Percentiles rank a stretch among this genome's conserved stretches.
These are phyloP conservation scores for Naganishia kalamii DNA, from an alignment of 768 basidiomycete genomes.

Conservation along the genomic window DNA sequence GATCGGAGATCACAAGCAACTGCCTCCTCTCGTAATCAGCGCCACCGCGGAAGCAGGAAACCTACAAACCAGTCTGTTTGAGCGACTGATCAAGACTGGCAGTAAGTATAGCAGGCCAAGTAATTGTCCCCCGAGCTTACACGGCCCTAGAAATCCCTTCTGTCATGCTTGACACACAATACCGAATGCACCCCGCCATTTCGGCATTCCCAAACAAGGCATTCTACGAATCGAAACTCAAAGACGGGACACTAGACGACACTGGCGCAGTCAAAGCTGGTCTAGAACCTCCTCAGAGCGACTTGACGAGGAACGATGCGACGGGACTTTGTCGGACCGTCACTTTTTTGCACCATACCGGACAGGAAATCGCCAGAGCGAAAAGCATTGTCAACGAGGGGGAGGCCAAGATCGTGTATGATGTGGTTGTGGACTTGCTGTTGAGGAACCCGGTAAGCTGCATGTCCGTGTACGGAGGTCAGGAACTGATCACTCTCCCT, in stretches of 20 bases:
- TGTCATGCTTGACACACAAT: conserved; percentile 89
- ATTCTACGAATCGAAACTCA: conserved; percentile 67
- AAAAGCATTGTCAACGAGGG: conserved; percentile 69
- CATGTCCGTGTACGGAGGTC: background rate
- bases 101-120: no score
- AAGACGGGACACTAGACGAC: conserved; percentile 68
- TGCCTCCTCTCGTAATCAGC: conserved; percentile 80
- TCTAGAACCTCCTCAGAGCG: conserved; percentile 59
- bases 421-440: conserved; percentile 75
- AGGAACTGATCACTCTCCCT: background rate
- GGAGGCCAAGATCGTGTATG: conserved; percentile 71
- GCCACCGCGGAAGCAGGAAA: conserved; percentile 67
- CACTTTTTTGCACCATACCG: conserved; percentile 74
- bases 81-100: conserved; percentile 58
- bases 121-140: no score
- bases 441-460: conserved; percentile 62
- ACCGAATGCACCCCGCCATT: conserved; percentile 89
- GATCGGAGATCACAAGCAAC: conserved; percentile 95
- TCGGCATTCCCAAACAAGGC: conserved; percentile 76
- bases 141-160: conserved; percentile 65
- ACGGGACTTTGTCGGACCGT: conserved; percentile 57
- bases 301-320: conserved; percentile 49
- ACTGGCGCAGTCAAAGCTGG: conserved; percentile 51
- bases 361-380: conserved; percentile 61
- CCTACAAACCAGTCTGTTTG: conserved; percentile 75